These are phyloP conservation scores for Chamaecyparis obtusa DNA, from an alignment of 75 land plant genomes.

Conservation along the genomic window DNA sequence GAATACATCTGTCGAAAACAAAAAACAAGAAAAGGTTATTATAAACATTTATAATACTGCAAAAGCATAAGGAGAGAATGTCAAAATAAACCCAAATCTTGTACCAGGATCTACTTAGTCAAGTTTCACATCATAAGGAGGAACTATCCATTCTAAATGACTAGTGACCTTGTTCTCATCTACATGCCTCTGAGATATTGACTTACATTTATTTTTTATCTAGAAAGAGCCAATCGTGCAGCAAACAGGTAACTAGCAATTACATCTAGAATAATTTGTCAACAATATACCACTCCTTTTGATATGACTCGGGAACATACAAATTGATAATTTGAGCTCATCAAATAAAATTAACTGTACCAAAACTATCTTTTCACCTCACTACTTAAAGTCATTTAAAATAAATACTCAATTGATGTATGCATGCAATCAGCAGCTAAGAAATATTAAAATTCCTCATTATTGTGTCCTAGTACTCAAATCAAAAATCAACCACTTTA, in stretches of 20 bases:
- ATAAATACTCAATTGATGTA: neutral
- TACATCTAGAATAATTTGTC: neutral
- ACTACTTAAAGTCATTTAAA: neutral
- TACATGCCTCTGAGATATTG: neutral
- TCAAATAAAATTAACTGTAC: neutral
- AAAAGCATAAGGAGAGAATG: neutral
- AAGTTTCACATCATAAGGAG: neutral
- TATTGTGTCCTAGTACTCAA: neutral
- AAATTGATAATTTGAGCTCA: neutral
- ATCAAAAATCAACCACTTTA: neutral
- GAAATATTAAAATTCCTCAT: neutral
- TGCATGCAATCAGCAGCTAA: neutral
- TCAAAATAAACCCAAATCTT: neutral
- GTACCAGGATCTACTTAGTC: neutral
- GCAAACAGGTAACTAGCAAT: neutral
- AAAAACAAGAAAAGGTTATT: neutral
- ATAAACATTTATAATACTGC: constrained; percentile 5
- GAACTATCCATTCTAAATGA: neutral
- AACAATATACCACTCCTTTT: neutral
- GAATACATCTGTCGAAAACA: constrained; percentile 63
- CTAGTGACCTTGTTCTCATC: neutral
- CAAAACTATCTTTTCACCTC: neutral
- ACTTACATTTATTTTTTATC: neutral
- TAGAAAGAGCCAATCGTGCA: neutral
- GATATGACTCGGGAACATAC: neutral